A percentile compares a stretch with the other conserved stretches of the same genome.
These are phyloP conservation scores for Cyamopsis tetragonoloba DNA, from an alignment of 306 rosid species.

Conservation along the genomic window DNA sequence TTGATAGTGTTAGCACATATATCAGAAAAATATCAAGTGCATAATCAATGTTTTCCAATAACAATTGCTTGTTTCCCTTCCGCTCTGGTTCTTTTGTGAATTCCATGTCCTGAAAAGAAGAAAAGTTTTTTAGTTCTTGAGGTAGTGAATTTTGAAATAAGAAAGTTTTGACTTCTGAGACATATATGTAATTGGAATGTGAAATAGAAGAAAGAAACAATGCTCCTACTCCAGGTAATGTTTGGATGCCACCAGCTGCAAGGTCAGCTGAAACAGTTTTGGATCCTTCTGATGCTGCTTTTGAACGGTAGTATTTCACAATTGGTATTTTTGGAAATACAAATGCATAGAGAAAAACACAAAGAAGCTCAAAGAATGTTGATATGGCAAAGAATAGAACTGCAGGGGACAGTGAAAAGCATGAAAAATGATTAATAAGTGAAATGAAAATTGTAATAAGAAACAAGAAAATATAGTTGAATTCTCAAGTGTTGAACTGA, in stretches of 20 bases:
- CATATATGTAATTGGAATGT: background rate
- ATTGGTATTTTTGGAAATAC: slow-evolving; percentile 71
- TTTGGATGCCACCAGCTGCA: slow-evolving; percentile 77
- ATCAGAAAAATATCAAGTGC: slow-evolving; percentile 68
- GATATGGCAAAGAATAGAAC: slow-evolving; percentile 84
- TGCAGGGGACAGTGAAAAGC: slow-evolving; percentile 39
- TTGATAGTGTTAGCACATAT: slow-evolving; percentile 63
- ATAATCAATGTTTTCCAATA: slow-evolving; percentile 72
- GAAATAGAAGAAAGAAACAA: background rate
- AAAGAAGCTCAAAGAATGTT: slow-evolving; percentile 68
- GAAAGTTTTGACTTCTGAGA: background rate
- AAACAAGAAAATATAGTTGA: background rate
- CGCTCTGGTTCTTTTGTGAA: slow-evolving; percentile 39
- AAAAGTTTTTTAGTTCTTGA: background rate
- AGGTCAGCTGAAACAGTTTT: slow-evolving; percentile 91
- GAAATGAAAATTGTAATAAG: no score
- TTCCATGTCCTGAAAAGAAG: slow-evolving; percentile 51
- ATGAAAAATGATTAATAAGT: background rate
- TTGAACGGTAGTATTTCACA: slow-evolving; percentile 77
- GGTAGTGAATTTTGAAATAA: background rate
- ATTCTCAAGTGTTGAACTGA: background rate
- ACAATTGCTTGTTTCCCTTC: slow-evolving; percentile 65
- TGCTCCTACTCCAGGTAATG: slow-evolving; percentile 38
- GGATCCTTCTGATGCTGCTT: slow-evolving; percentile 87
- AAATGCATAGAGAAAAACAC: slow-evolving; percentile 70